These are phyloP conservation scores for Phylloporus scabripes DNA, from an alignment of 768 basidiomycete genomes.

Conservation along the genomic window DNA sequence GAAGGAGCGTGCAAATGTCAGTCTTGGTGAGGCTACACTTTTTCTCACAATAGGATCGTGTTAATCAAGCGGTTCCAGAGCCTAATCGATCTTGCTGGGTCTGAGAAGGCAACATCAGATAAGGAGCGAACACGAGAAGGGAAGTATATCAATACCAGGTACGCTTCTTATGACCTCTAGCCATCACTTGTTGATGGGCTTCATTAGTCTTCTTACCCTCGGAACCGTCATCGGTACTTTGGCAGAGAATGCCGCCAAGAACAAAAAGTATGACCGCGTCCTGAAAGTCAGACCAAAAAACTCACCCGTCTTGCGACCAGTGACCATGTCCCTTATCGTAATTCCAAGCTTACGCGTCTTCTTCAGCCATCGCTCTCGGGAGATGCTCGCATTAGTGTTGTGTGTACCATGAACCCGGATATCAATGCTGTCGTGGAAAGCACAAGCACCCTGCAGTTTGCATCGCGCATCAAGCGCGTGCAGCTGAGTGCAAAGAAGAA, in stretches of 20 bases:
- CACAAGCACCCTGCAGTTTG: constrained; percentile 85
- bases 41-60: background rate
- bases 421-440: constrained; percentile 73
- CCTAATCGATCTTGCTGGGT: constrained; percentile 93
- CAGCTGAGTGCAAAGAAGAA: constrained; percentile 87
- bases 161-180: background rate
- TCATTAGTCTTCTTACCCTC: constrained; percentile 74
- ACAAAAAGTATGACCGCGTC: constrained; percentile 48
- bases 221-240: constrained; percentile 90
- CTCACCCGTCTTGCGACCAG: constrained; percentile 27
- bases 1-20: constrained; percentile 71
- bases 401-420: constrained; percentile 94
- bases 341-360: constrained; percentile 91
- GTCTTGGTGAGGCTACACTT: constrained; percentile 47
- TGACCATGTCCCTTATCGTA: constrained; percentile 92
- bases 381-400: constrained; percentile 92
- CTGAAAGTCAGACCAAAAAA: background rate
- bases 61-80: constrained; percentile 43
- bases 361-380: constrained; percentile 93
- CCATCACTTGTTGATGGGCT: background rate
- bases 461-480: constrained; percentile 86
- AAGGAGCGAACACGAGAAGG: constrained; percentile 96
- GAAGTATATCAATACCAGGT: constrained; percentile 93
- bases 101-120: constrained; percentile 92
- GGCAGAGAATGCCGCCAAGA: constrained; percentile 78